These are phyloP conservation scores for Xylaria sp. DNA, from an alignment of 2,329 filamentous ascomycete species.

Conservation along the genomic window DNA sequence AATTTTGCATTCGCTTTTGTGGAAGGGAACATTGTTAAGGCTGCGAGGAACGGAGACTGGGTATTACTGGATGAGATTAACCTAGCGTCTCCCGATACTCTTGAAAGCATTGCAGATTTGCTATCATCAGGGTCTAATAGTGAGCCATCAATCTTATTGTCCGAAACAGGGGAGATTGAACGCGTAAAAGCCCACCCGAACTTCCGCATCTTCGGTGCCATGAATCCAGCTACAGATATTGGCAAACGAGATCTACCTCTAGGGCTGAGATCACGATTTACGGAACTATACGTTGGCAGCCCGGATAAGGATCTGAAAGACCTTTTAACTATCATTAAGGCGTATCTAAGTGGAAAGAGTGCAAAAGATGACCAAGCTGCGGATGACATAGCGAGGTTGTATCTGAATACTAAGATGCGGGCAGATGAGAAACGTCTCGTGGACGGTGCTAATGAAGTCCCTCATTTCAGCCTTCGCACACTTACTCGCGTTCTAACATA, in stretches of 20 bases:
- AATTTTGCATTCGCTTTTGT: slow-evolving; percentile 94
- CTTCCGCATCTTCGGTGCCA: slow-evolving; percentile 96
- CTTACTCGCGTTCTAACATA: slow-evolving; percentile 91
- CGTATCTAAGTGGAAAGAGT: slow-evolving; percentile 80
- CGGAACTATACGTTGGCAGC: slow-evolving; percentile 92
- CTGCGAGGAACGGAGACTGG: slow-evolving; percentile 96
- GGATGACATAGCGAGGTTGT: slow-evolving; percentile 85
- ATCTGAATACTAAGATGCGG: slow-evolving; percentile 85
- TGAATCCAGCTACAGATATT: slow-evolving; percentile 98
- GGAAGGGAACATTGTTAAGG: slow-evolving; percentile 95
- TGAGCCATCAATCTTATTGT: slow-evolving; percentile 84
- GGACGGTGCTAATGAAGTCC: slow-evolving; percentile 94
- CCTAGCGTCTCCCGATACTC: slow-evolving; percentile 89
- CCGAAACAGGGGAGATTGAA: slow-evolving; percentile 93
- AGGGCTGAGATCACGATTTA: slow-evolving; percentile 90
- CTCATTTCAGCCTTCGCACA: slow-evolving; percentile 96
- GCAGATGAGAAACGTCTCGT: slow-evolving; percentile 86
- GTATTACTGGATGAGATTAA: slow-evolving; percentile 98
- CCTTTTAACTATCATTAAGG: slow-evolving; percentile 85
- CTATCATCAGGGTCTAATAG: slow-evolving; percentile 77
- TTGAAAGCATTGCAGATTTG: slow-evolving; percentile 93
- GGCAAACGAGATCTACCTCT: slow-evolving; percentile 94
- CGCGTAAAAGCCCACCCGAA: slow-evolving; percentile 88
- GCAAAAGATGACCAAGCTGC: slow-evolving; percentile 78
- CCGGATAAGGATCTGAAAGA: slow-evolving; percentile 90